A percentile compares a stretch with the other conserved stretches of the same genome.
Conservation (phyloP, 805 yeast genomes). For the Zygosaccharomyces bisporus region DNA sequence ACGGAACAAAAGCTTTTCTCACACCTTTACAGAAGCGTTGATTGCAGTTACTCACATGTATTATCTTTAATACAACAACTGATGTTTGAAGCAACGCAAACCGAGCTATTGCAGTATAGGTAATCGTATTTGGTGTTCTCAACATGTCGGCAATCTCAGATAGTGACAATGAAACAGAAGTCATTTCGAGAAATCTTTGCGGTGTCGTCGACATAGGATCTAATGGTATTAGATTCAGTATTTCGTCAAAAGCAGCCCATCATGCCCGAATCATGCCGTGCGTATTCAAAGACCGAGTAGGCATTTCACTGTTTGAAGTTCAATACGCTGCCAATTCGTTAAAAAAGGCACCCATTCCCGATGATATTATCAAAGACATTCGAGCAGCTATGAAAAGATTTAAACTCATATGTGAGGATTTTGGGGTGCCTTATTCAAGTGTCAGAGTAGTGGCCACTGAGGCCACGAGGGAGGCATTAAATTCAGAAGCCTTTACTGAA, state of each 20-base stretch:
- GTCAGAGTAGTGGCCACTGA: slow-evolving; percentile 72
- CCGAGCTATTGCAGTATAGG: neutral
- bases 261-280: slow-evolving; percentile 77
- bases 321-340: slow-evolving; percentile 43
- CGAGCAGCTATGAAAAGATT: slow-evolving; percentile 63
- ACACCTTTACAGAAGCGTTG: neutral
- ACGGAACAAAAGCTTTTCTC: neutral
- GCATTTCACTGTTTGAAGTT: slow-evolving; percentile 63
- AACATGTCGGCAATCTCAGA: slow-evolving; percentile 30
- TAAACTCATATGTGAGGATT: slow-evolving; percentile 65
- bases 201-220: slow-evolving; percentile 78
- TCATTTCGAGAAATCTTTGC: slow-evolving; percentile 53
- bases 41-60: neutral
- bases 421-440: slow-evolving; percentile 59
- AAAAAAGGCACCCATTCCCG: slow-evolving; percentile 52
- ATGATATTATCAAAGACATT: slow-evolving; percentile 55
- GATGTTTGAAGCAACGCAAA: neutral
- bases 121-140: neutral
- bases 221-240: slow-evolving; percentile 68
- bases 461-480: slow-evolving; percentile 67
- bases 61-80: neutral
- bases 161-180: slow-evolving; percentile 45
- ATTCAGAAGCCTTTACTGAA: slow-evolving; percentile 54
- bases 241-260: slow-evolving; percentile 62
- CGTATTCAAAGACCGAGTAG: slow-evolving; percentile 68